These are phyloP conservation scores for Nakaseomyces bracarensis DNA, from an alignment of 1,139 yeast genomes.

Conservation along the genomic window DNA sequence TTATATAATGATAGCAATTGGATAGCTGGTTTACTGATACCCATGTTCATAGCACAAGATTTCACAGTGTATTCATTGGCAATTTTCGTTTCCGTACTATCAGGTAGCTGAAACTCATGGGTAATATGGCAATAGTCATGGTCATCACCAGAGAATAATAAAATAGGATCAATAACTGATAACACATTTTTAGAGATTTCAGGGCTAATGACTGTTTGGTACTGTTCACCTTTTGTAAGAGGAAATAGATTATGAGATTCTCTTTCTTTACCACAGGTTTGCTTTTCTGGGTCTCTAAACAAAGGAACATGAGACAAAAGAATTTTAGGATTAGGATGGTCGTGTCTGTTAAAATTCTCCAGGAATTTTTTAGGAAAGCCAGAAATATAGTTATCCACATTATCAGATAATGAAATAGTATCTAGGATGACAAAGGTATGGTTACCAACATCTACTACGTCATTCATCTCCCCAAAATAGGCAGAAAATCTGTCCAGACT, in stretches of 20 bases:
- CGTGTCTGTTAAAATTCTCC: conserved; percentile 23
- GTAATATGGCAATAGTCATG: conserved; percentile 85
- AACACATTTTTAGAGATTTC: conserved; percentile 52
- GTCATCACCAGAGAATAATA: conserved; percentile 87
- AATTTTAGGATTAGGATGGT: conserved; percentile 50
- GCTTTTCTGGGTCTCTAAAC: conserved; percentile 47
- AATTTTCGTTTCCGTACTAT: conserved; percentile 29
- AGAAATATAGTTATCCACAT: conserved; percentile 37
- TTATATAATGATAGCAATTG: conserved; percentile 68
- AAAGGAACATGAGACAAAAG: conserved; percentile 76
- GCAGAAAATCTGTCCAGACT: conserved; percentile 56
- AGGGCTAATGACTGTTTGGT: conserved; percentile 64
- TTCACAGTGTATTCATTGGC: conserved; percentile 81
- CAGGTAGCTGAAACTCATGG: conserved; percentile 40
- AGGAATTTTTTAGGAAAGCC: conserved; percentile 35
- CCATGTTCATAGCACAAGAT: conserved; percentile 89
- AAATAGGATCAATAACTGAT: conserved; percentile 48
- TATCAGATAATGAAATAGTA: conserved; percentile 66
- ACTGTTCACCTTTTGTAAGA: conserved; percentile 62
- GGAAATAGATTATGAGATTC: conserved; percentile 61
- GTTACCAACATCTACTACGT: conserved; percentile 55
- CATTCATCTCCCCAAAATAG: conserved; percentile 63
- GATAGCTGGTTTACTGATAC: conserved; percentile 74
- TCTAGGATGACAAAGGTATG: conserved; percentile 73
- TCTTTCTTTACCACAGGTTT: conserved; percentile 57